Evolutionary conservation across 2,329 filamentous ascomycete genomes (phyloP).

Genomic region (Pestalotiopsis sp.): DNA sequence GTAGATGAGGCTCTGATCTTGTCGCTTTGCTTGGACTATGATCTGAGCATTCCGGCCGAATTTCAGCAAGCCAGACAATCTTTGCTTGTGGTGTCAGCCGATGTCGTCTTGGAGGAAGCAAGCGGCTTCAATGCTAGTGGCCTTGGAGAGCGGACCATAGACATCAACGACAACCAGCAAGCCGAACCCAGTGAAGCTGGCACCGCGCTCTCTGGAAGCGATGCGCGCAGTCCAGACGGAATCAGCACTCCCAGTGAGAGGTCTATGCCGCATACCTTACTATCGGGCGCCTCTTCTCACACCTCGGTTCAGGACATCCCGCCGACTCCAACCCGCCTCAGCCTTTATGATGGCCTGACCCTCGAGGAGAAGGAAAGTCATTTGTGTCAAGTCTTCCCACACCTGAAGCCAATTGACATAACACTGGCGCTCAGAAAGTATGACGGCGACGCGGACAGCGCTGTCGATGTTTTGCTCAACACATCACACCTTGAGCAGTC

Average conservation of each 20-base stretch:
- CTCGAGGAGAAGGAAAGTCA: slow-evolving; percentile 64
- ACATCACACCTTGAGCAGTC: slow-evolving; percentile 75
- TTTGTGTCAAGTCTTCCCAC: slow-evolving; percentile 73
- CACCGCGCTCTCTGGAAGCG: slow-evolving; percentile 19
- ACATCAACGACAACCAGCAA: slow-evolving; percentile 18
- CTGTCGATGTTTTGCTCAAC: slow-evolving; percentile 81
- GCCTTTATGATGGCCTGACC: slow-evolving; percentile 44
- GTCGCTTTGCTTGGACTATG: slow-evolving; percentile 75
- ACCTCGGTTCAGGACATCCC: slow-evolving; percentile 23
- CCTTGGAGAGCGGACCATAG: slow-evolving; percentile 48
- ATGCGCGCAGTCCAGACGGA: slow-evolving; percentile 29
- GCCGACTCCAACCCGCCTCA: slow-evolving; percentile 26
- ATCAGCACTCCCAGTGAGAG: slow-evolving; percentile 29
- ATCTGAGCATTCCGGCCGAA: slow-evolving; percentile 56
- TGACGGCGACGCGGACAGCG: slow-evolving; percentile 65
- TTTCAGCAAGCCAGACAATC: slow-evolving; percentile 57
- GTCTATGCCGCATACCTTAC: slow-evolving; percentile 22
- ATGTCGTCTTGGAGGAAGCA: slow-evolving; percentile 68
- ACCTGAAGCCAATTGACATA: slow-evolving; percentile 67
- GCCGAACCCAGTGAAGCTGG: slow-evolving; percentile 16
- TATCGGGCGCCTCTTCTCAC: slow-evolving; percentile 26
- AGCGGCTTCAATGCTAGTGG: slow-evolving; percentile 80
- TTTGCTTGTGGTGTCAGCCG: slow-evolving; percentile 66
- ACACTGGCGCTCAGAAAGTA: slow-evolving; percentile 68
- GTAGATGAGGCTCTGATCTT: slow-evolving; percentile 79